These are phyloP conservation scores for Nicotiana noctiflora DNA, from an alignment of 257 asterid genomes.

Conservation along the genomic window DNA sequence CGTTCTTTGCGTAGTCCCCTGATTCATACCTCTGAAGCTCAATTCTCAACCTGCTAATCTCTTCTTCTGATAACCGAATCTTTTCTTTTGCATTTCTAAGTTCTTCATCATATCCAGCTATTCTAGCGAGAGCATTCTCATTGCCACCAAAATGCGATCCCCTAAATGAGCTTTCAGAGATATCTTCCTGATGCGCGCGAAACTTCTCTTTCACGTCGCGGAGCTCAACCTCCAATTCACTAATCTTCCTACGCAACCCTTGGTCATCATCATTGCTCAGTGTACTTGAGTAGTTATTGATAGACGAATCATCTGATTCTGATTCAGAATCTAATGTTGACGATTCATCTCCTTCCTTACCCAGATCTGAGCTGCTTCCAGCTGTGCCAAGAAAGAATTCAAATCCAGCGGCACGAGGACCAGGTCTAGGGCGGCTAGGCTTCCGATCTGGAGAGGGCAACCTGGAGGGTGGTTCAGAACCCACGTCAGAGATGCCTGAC, in stretches of 20 bases:
- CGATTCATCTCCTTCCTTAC: conserved; percentile 69
- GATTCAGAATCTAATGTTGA: conserved; percentile 73
- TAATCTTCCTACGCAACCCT: conserved; percentile 38
- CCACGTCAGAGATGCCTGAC: conserved; percentile 65
- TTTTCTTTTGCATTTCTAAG: conserved; percentile 42
- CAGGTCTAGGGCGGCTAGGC: conserved; percentile 45
- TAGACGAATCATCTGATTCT: conserved; percentile 80
- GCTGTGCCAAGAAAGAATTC: conserved; percentile 57
- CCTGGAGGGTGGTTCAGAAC: conserved; percentile 59
- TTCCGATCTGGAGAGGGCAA: conserved; percentile 42
- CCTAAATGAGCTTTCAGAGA: conserved; percentile 15
- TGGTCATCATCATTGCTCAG: conserved; percentile 46
- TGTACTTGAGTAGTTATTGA: conserved; percentile 45
- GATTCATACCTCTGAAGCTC: conserved; percentile 59
- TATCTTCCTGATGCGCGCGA: conserved; percentile 27
- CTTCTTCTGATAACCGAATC: conserved; percentile 49
- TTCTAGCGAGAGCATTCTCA: conserved; percentile 29
- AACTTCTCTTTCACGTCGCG: conserved; percentile 56
- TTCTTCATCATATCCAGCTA: conserved; percentile 56
- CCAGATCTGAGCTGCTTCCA: conserved; percentile 49
- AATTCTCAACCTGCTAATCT: conserved; percentile 36
- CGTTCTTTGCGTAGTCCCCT: conserved; percentile 11
- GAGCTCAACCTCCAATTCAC: conserved; percentile 61
- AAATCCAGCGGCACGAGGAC: conserved; percentile 85
- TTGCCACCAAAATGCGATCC: conserved; percentile 23